Conservation (phyloP, 139 green algal genomes). For the Spirogloea muscicola region DNA sequence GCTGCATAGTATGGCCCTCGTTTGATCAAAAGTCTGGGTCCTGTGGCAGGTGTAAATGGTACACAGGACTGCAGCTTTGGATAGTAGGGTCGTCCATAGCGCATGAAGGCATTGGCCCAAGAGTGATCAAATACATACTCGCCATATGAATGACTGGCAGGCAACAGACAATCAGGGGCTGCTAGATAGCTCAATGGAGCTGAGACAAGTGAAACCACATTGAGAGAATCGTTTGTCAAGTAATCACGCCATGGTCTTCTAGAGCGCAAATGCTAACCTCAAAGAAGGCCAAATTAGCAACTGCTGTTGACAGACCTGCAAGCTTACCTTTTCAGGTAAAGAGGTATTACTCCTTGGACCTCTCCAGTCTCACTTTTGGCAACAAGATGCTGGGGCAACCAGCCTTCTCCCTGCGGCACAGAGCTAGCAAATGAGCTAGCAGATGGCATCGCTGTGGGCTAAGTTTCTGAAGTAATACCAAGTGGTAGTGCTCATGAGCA, state of each 20-base stretch:
- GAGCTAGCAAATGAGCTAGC: too few species aligned
- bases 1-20: slow-evolving; percentile 9
- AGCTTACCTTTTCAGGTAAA: slow-evolving; percentile 17
- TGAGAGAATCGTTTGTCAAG: too few species aligned
- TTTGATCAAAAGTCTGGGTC: slow-evolving; percentile 58
- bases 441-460: too few species aligned
- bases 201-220: background rate
- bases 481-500: too few species aligned
- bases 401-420: slow-evolving; percentile 25
- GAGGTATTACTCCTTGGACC: background rate
- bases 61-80: slow-evolving; percentile 88
- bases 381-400: slow-evolving; percentile 24
- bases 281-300: too few species aligned
- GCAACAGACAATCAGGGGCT: background rate
- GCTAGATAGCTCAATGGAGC: background rate
- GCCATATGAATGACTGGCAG: slow-evolving; percentile 59
- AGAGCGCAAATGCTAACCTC: too few species aligned
- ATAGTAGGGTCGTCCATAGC: slow-evolving; percentile 66
- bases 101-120: slow-evolving; percentile 58
- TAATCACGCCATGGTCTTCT: too few species aligned
- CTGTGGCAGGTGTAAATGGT: slow-evolving; percentile 83
- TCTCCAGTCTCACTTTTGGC: background rate
- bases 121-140: slow-evolving; percentile 86
- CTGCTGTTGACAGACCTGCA: background rate
- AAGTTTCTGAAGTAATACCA: too few species aligned